phyloP scores from a whole-genome alignment of 768 basidiomycete species.

The Nidularia pulvinata region DNA sequence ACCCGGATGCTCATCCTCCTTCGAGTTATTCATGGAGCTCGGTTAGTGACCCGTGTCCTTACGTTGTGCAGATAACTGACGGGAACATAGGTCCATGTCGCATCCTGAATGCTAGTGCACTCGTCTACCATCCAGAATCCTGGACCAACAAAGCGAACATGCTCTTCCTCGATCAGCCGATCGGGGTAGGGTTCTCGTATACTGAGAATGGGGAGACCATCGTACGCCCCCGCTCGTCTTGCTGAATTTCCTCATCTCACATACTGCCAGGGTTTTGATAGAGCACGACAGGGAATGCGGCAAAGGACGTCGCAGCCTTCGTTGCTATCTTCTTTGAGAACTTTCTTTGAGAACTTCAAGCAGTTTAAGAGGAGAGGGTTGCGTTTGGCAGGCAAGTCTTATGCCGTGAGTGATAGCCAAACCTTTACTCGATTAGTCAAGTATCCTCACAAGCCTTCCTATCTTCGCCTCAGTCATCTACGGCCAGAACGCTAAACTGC shows the following conservation, averaged over 20 bases:
- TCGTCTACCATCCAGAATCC: slow-evolving; percentile 54
- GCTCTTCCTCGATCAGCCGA: slow-evolving; percentile 63
- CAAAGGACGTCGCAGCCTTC: slow-evolving; percentile 71
- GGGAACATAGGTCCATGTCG: slow-evolving; percentile 60
- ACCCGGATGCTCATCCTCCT: slow-evolving; percentile 37
- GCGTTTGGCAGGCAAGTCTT: slow-evolving; percentile 76
- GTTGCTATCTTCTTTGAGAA: slow-evolving; percentile 61
- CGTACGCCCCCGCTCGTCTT: slow-evolving; percentile 25
- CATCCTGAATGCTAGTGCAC: slow-evolving; percentile 46
- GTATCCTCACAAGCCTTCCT: slow-evolving; percentile 21
- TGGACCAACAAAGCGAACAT: slow-evolving; percentile 72
- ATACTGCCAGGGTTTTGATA: slow-evolving; percentile 11
- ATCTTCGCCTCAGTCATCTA: slow-evolving; percentile 77
- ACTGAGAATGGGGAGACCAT: slow-evolving; percentile 64
- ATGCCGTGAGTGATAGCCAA: slow-evolving; percentile 48
- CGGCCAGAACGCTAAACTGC: slow-evolving; percentile 64
- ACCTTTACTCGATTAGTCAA: slow-evolving; percentile 10
- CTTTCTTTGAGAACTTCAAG: slow-evolving; percentile 67
- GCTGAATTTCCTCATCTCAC: not conserved
- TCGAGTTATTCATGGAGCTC: slow-evolving; percentile 74
- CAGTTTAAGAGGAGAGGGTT: slow-evolving; percentile 69
- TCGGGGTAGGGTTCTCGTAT: slow-evolving; percentile 63
- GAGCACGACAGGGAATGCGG: slow-evolving; percentile 68
- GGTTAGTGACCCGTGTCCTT: slow-evolving; percentile 22
- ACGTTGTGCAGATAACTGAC: not conserved